Evolutionary conservation across 805 yeast species (phyloP), one percentile per base, ranked within the genome.

Genomic region (Spathaspora sp.): DNA sequence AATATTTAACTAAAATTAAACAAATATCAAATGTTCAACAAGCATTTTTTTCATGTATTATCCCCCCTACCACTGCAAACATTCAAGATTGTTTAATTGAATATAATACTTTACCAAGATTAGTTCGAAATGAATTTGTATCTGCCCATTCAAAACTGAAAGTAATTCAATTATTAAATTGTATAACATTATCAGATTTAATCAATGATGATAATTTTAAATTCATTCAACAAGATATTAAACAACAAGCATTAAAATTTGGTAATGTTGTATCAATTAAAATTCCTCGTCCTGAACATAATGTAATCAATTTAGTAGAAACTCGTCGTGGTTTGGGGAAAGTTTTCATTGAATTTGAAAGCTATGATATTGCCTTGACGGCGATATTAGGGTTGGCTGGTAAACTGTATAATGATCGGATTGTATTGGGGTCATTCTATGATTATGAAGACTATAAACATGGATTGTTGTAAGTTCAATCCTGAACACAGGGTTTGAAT

Each of bases 381-480:
- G 96, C 94, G 0, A 64, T 79, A 31, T 70, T 82, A 66, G 78
- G 74, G 9, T 58, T 89, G 16, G 82, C 86, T 8, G 96, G 96
- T 1, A 68, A 85, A 48, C 67, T 68, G 49, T 91, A 84, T 61
- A 81, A 83, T 55, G 91, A 83, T 44, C 72, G 97, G 47, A 77
- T 86, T 0, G 81, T 91, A 0, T 55, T 92, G 16, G 82, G 88
- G 52, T 77, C 87, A 0, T 88, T 73, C 59, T 76, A 79, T 55
- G 79, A 83, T 53, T 86, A 82, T 54, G 64, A 62, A 0, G 93
- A 87, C 62, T 89, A 76, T 60, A 76, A 77, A 19, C 64, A 60
- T 47, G 76, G 76, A 12, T 55, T 72, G 31, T 54, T 66, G 44
- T 67, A 56, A 23, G 17, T 39, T 44, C 23, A 23, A 23, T 6